These are phyloP conservation scores for Wallemia mellicola DNA, from an alignment of 1,284 basidiomycete genomes.

Conservation along the genomic window DNA sequence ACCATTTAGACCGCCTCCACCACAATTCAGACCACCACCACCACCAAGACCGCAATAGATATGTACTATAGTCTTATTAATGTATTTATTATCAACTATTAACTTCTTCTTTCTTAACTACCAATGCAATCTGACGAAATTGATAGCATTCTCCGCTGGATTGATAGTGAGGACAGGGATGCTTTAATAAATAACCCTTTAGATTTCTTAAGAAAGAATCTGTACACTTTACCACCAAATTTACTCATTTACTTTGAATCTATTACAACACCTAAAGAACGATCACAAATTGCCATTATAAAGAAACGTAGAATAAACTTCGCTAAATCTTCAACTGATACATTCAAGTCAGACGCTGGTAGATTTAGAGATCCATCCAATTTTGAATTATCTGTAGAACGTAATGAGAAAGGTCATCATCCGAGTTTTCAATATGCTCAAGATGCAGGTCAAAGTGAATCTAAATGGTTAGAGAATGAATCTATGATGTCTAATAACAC, in stretches of 20 bases:
- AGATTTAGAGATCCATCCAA: neutral
- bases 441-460: neutral
- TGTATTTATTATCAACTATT: neutral
- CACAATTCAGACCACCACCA: neutral
- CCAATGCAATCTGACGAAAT: neutral
- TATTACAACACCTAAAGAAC: neutral
- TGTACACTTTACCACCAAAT: neutral
- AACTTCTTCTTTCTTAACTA: neutral
- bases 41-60: neutral
- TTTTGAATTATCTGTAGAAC: neutral
- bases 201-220: neutral
- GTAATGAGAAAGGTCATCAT: neutral
- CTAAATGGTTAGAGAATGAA: neutral
- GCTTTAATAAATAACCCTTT: neutral
- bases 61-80: neutral
- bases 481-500: neutral
- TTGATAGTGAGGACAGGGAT: neutral
- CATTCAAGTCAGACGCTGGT: neutral
- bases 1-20: neutral
- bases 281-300: neutral
- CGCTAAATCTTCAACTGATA: neutral
- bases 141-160: neutral
- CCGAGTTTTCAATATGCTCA: neutral
- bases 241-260: neutral
- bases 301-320: neutral